Evolutionary conservation across 345 rosid genomes (phyloP).

Genomic region (Stellera chamaejasme): DNA sequence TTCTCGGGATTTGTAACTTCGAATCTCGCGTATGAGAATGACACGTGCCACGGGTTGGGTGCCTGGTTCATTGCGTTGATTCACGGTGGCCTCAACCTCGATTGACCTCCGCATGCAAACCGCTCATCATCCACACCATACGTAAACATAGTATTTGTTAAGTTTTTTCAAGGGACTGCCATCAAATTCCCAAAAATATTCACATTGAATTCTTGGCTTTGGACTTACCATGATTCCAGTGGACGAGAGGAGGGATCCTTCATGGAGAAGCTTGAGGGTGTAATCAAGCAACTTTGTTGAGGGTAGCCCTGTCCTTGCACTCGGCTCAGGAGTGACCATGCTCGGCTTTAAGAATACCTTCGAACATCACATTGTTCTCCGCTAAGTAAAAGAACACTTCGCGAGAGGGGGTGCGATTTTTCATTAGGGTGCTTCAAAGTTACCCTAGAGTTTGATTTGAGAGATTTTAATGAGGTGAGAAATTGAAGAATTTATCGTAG

Average conservation of each 20-base stretch:
- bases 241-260: constrained; percentile 85
- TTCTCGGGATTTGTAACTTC: no score
- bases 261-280: constrained; percentile 85
- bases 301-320: constrained; percentile 38
- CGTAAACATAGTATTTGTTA: no score
- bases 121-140: constrained; percentile 24
- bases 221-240: constrained; percentile 94
- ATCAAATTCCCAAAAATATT: no score
- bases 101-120: constrained; percentile 98
- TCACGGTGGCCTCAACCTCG: constrained; percentile 93
- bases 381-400: constrained; percentile 28
- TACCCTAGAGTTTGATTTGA: no score
- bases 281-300: constrained; percentile 64
- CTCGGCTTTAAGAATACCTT: constrained; percentile 32
- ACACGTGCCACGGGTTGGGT: constrained; percentile 88
- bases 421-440: no score
- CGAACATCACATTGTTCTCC: constrained; percentile 24
- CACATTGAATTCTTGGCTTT: neutral
- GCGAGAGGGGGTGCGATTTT: no score
- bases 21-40: constrained; percentile 94
- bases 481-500: no score
- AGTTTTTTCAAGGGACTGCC: no score
- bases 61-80: constrained; percentile 93
- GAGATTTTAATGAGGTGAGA: no score
- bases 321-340: constrained; percentile 30